Conservation (phyloP, 805 yeast species). For the Tetrapisispora iriomotensis region DNA sequence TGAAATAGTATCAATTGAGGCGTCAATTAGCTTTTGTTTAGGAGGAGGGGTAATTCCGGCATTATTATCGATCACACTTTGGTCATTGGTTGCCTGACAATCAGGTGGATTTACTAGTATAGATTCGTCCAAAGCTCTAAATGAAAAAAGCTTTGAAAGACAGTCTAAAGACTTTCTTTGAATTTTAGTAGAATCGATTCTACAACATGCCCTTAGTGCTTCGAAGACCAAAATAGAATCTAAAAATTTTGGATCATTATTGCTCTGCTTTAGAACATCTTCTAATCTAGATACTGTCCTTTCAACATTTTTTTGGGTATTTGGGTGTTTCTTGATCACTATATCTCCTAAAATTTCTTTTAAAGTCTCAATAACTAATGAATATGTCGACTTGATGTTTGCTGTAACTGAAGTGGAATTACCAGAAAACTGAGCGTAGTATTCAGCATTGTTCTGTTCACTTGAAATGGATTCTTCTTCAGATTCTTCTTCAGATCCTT, state of each 20-base stretch:
- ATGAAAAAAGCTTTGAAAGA: slow-evolving; percentile 80
- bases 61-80: slow-evolving; percentile 13
- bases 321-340: slow-evolving; percentile 45
- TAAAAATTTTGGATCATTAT: slow-evolving; percentile 25
- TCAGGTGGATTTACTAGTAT: slow-evolving; percentile 40
- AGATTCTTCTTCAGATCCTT: background rate
- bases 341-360: slow-evolving; percentile 47
- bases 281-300: slow-evolving; percentile 24
- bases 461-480: background rate
- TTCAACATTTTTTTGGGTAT: slow-evolving; percentile 26
- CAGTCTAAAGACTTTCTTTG: slow-evolving; percentile 73
- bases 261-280: slow-evolving; percentile 19
- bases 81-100: slow-evolving; percentile 28
- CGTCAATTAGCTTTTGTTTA: slow-evolving; percentile 56
- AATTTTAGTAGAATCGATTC: slow-evolving; percentile 51
- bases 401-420: slow-evolving; percentile 1
- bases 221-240: slow-evolving; percentile 56
- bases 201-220: slow-evolving; percentile 68
- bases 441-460: background rate
- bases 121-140: slow-evolving; percentile 56
- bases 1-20: slow-evolving; percentile 74
- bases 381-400: slow-evolving; percentile 26
- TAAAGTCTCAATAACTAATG: slow-evolving; percentile 48
- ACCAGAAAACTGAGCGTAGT: background rate
- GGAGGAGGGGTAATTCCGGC: slow-evolving; percentile 43